These are phyloP conservation scores for Diddensiella santjacobensis DNA, from an alignment of 805 yeast species.

Conservation along the genomic window DNA sequence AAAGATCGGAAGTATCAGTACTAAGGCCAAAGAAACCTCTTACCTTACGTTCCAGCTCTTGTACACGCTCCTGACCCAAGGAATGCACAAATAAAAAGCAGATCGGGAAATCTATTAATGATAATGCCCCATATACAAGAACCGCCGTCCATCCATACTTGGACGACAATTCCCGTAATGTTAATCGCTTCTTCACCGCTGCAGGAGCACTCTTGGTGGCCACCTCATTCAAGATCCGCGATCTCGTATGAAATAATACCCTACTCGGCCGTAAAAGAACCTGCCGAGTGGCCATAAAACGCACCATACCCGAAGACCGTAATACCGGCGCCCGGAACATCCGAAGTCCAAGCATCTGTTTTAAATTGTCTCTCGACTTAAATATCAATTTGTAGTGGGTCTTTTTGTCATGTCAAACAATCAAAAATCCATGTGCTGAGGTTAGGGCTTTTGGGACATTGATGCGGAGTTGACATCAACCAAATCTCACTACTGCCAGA, in stretches of 20 bases:
- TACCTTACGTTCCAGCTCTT: conserved; percentile 56
- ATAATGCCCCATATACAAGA: conserved; percentile 75
- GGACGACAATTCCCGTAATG: conserved; percentile 59
- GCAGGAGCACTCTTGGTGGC: conserved; percentile 2
- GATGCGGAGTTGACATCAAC: no score
- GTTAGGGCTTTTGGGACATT: no score
- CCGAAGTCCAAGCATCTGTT: neutral
- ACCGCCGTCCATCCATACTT: conserved; percentile 90
- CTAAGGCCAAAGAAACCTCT: conserved; percentile 64
- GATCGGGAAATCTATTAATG: conserved; percentile 74
- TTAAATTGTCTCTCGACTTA: no score
- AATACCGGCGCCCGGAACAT: neutral
- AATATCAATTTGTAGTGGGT: no score
- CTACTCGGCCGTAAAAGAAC: conserved; percentile 2
- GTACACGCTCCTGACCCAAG: conserved; percentile 78
- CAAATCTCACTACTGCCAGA: no score
- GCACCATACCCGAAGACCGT: neutral
- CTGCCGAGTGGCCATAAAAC: neutral
- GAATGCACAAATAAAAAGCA: conserved; percentile 82
- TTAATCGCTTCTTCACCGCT: conserved; percentile 12
- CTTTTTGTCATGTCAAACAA: no score
- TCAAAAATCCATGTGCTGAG: no score
- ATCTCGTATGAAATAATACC: conserved; percentile 5
- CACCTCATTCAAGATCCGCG: neutral
- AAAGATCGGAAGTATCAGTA: conserved; percentile 29